Evolutionary conservation across 768 basidiomycete genomes (phyloP).

Genomic region (Tricholoma sp.): DNA sequence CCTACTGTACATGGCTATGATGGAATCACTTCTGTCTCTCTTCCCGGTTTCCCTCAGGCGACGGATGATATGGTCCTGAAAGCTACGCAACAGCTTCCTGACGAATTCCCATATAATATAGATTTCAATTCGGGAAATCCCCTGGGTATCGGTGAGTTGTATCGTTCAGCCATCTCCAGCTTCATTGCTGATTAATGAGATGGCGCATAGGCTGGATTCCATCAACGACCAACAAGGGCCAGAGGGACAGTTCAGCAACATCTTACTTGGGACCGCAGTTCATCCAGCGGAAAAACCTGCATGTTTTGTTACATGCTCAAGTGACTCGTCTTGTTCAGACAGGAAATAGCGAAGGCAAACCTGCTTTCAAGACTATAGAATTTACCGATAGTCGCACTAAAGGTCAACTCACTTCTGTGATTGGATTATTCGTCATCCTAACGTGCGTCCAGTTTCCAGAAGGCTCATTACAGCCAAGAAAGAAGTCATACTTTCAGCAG

Average conservation of each 20-base stretch:
- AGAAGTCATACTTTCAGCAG: slow-evolving; percentile 26
- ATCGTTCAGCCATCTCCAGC: not conserved
- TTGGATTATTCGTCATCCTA: not conserved
- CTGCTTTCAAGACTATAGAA: not conserved
- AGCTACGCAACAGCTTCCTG: slow-evolving; percentile 16
- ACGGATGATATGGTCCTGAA: slow-evolving; percentile 20
- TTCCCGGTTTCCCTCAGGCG: slow-evolving; percentile 15
- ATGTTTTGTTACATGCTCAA: slow-evolving; percentile 1
- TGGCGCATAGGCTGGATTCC: slow-evolving; percentile 16
- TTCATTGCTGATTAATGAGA: not conserved
- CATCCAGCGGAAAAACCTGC: slow-evolving; percentile 1
- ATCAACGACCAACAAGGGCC: slow-evolving; percentile 14
- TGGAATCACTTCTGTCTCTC: slow-evolving; percentile 19
- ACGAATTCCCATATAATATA: slow-evolving; percentile 17
- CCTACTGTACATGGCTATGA: slow-evolving; percentile 20
- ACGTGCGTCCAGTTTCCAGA: not conserved
- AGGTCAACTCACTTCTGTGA: not conserved
- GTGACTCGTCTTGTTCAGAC: not conserved
- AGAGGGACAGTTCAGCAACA: slow-evolving; percentile 7
- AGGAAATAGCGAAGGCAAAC: not conserved
- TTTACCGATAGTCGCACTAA: not conserved
- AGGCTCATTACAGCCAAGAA: slow-evolving; percentile 16
- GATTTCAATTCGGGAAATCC: slow-evolving; percentile 27
- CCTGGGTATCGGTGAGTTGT: slow-evolving; percentile 25
- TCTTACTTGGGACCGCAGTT: slow-evolving; percentile 6